phyloP scores from a whole-genome alignment of 169 alveolate species.

The Plasmodium reichenowi region DNA sequence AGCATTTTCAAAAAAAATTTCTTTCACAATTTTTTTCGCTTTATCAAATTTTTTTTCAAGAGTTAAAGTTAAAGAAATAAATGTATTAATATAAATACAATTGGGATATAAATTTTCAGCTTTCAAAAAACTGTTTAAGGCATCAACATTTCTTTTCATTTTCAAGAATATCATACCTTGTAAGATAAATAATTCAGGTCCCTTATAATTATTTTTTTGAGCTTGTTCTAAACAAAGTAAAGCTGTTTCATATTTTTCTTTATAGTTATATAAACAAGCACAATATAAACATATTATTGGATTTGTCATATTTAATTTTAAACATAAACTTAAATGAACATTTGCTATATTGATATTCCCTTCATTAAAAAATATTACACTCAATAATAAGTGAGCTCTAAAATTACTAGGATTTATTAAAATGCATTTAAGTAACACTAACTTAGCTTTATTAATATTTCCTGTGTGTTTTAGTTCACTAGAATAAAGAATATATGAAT shows the following conservation, averaged over 20 bases:
- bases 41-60: constrained; percentile 50
- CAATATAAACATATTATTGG: constrained; percentile 56
- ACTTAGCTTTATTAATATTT: constrained; percentile 31
- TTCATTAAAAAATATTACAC: constrained; percentile 49
- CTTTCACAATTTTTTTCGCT: constrained; percentile 51
- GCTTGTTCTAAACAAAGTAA: constrained; percentile 74
- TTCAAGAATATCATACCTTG: constrained; percentile 71
- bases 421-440: constrained; percentile 57
- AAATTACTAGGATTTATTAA: constrained; percentile 67
- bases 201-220: constrained; percentile 38
- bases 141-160: constrained; percentile 62
- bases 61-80: constrained; percentile 36
- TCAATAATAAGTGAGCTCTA: constrained; percentile 56
- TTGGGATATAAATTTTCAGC: constrained; percentile 58
- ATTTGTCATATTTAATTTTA: constrained; percentile 40
- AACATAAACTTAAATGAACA: constrained; percentile 67
- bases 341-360: constrained; percentile 29
- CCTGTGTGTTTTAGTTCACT: constrained; percentile 63
- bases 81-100: constrained; percentile 38
- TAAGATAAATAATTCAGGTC: constrained; percentile 32
- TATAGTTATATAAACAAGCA: constrained; percentile 53
- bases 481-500: constrained; percentile 63
- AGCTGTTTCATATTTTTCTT: constrained; percentile 66
- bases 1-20: constrained; percentile 19
- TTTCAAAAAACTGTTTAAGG: constrained; percentile 58